These are phyloP conservation scores for Clarireedia paspali DNA, from an alignment of 2,329 filamentous ascomycete species.

Conservation along the genomic window DNA sequence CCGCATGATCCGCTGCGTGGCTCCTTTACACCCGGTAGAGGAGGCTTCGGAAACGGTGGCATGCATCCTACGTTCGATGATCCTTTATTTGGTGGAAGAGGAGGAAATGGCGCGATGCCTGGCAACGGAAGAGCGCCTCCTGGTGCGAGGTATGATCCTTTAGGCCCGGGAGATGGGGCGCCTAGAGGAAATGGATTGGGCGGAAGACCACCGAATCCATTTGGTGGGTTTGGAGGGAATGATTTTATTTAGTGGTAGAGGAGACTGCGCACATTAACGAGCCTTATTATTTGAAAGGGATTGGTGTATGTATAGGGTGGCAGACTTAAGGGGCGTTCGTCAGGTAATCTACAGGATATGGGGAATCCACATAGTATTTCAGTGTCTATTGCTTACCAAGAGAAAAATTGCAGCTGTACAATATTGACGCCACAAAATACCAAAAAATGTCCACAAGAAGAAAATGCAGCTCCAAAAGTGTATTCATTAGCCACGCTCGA, in stretches of 20 bases:
- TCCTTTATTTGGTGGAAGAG: constrained; percentile 62
- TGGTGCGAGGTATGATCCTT: constrained; percentile 85
- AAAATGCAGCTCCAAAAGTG: no score
- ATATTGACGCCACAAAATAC: neutral
- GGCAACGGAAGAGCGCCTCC: constrained; percentile 58
- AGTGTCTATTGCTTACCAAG: no score
- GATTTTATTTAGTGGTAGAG: constrained; percentile 42
- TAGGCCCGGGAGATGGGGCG: constrained; percentile 60
- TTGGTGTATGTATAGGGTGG: neutral
- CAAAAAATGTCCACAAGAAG: neutral
- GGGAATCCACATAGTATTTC: no score
- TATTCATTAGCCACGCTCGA: neutral
- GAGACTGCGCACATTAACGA: neutral
- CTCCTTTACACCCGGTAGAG: constrained; percentile 51
- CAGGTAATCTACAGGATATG: neutral
- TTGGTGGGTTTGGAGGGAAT: constrained; percentile 47
- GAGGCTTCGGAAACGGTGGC: constrained; percentile 49
- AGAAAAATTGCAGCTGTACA: neutral
- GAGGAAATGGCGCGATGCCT: constrained; percentile 34
- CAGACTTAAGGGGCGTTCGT: neutral
- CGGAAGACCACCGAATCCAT: constrained; percentile 44
- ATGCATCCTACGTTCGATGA: constrained; percentile 98
- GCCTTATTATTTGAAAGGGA: neutral
- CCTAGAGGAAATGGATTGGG: constrained; percentile 35
- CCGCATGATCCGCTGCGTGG: constrained; percentile 74